These are phyloP conservation scores for Austroboletus festivus DNA, from an alignment of 768 basidiomycete species.

Conservation along the genomic window DNA sequence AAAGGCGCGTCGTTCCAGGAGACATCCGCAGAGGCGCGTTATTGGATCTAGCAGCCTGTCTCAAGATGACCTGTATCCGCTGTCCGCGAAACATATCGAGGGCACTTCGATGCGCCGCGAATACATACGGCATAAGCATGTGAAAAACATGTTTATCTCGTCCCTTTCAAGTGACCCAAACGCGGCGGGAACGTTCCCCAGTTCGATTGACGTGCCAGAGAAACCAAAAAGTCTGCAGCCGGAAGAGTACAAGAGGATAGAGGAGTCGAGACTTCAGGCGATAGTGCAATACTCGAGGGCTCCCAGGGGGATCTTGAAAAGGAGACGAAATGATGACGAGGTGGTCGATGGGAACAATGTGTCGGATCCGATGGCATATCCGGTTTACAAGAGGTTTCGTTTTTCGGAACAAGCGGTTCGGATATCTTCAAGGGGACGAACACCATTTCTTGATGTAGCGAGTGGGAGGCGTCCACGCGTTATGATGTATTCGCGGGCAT, in stretches of 20 bases:
- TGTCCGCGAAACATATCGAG: conserved; percentile 24
- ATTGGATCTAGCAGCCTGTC: background rate
- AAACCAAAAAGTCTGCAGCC: conserved; percentile 18
- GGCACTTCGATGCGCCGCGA: conserved; percentile 22
- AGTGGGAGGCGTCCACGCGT: conserved; percentile 17
- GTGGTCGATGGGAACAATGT: conserved; percentile 3
- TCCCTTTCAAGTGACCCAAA: conserved; percentile 17
- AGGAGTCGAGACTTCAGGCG: conserved; percentile 28
- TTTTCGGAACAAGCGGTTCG: conserved; percentile 10
- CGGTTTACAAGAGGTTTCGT: conserved; percentile 23
- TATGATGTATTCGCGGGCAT: conserved; percentile 9
- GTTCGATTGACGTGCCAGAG: conserved; percentile 15
- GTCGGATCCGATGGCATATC: background rate
- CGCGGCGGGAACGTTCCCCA: conserved; percentile 8
- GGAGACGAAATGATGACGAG: conserved; percentile 23
- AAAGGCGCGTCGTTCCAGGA: conserved; percentile 8
- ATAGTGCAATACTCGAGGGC: conserved; percentile 19
- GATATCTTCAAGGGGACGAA: conserved; percentile 11
- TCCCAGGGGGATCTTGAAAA: conserved; percentile 30
- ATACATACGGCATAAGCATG: conserved; percentile 26
- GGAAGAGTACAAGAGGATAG: conserved; percentile 24
- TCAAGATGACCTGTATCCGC: conserved; percentile 23
- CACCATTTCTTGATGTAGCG: conserved; percentile 10
- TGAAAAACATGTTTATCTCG: conserved; percentile 30
- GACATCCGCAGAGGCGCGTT: conserved; percentile 2